These are phyloP conservation scores for Cyclanthera cordifolia DNA, from an alignment of 306 rosid species.

Conservation along the genomic window DNA sequence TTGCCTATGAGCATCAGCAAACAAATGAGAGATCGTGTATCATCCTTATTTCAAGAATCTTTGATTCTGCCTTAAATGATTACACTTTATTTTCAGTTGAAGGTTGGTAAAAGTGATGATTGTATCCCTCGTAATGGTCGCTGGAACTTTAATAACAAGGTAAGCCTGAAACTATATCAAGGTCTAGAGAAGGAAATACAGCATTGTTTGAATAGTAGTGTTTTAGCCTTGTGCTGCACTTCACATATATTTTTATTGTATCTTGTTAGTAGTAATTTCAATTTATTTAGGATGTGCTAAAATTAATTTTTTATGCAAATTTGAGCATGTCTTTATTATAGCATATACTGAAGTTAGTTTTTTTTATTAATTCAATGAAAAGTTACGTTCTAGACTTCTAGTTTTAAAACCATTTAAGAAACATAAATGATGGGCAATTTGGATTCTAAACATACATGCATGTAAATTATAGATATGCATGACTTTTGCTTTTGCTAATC, in stretches of 20 bases:
- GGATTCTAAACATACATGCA: too few species aligned
- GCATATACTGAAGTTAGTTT: too few species aligned
- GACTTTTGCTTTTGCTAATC: too few species aligned
- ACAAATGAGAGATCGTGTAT: slow-evolving; percentile 4
- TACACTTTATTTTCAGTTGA: slow-evolving; percentile 38
- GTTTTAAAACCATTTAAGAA: too few species aligned
- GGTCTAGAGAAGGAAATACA: background rate
- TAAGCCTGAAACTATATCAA: slow-evolving; percentile 15
- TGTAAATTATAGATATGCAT: background rate
- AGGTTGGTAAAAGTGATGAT: slow-evolving; percentile 60
- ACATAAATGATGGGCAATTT: too few species aligned
- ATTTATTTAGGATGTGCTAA: background rate
- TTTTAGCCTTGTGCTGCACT: too few species aligned
- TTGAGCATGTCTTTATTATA: background rate
- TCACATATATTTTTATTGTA: too few species aligned
- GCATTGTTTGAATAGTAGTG: background rate
- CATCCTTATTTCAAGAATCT: background rate
- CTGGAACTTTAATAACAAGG: slow-evolving; percentile 87
- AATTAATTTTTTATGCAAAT: background rate
- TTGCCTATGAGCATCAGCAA: background rate
- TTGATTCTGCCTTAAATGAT: background rate
- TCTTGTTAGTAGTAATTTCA: background rate
- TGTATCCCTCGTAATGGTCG: slow-evolving; percentile 69
- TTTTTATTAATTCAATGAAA: too few species aligned
- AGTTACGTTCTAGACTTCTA: too few species aligned